These are phyloP conservation scores for Buxus sempervirens DNA, from an alignment of 164 flowering plant species.

Conservation along the genomic window DNA sequence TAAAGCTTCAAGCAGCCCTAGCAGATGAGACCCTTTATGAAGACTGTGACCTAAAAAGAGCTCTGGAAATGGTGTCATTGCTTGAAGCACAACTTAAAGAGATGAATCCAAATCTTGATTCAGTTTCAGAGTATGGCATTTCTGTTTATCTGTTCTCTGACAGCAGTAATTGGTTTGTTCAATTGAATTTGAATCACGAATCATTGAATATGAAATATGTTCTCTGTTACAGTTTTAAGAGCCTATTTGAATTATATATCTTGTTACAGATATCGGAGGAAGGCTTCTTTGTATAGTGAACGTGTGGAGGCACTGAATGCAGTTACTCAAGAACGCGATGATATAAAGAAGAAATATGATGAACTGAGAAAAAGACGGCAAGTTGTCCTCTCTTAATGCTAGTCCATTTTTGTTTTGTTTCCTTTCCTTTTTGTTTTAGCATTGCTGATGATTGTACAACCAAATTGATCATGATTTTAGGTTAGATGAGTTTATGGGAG, in stretches of 20 bases:
- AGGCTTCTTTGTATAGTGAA: slow-evolving; percentile 67
- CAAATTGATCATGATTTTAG: slow-evolving; percentile 33
- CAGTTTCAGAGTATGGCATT: slow-evolving; percentile 76
- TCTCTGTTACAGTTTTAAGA: too few relatives aligned
- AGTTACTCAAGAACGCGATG: slow-evolving; percentile 90
- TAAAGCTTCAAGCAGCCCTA: slow-evolving; percentile 68
- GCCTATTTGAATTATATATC: not conserved
- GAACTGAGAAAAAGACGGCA: slow-evolving; percentile 92
- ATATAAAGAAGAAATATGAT: slow-evolving; percentile 78
- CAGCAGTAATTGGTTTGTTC: not conserved
- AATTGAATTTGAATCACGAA: too few relatives aligned
- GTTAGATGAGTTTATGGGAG: slow-evolving; percentile 98
- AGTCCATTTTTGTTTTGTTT: not conserved
- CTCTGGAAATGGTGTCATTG: slow-evolving; percentile 78
- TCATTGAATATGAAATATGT: too few relatives aligned
- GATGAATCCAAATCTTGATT: slow-evolving; percentile 97
- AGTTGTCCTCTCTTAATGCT: slow-evolving; percentile 9
- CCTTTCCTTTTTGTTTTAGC: not conserved
- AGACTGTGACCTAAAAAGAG: slow-evolving; percentile 54
- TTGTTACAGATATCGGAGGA: slow-evolving; percentile 59
- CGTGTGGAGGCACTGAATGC: slow-evolving; percentile 78
- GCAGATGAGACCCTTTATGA: slow-evolving; percentile 43
- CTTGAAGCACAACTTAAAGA: slow-evolving; percentile 93
- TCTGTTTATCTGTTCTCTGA: not conserved
- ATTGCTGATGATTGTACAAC: not conserved